Evolutionary conservation across 139 green algal species (phyloP).

Genomic region (Dunaliella primolecta): DNA sequence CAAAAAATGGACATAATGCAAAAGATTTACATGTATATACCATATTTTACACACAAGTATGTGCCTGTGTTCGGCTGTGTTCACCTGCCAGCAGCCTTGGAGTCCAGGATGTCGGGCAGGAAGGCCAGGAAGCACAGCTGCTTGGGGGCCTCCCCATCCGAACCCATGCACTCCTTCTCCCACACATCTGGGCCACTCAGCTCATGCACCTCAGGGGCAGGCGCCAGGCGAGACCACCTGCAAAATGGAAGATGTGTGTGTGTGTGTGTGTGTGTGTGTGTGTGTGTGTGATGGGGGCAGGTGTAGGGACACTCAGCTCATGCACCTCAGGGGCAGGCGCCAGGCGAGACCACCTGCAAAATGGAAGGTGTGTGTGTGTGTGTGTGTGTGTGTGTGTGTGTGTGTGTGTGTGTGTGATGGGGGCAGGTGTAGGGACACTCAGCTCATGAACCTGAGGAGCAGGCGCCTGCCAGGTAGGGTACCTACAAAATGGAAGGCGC

Average conservation of each 20-base stretch:
- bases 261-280: background rate
- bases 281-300: too few relatives aligned
- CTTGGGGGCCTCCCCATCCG: slow-evolving; percentile 35
- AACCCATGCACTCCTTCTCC: slow-evolving; percentile 53
- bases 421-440: too few relatives aligned
- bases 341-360: slow-evolving; percentile 43
- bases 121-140: slow-evolving; percentile 86
- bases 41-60: background rate
- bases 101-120: slow-evolving; percentile 90
- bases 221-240: slow-evolving; percentile 46
- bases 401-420: too few relatives aligned
- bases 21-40: background rate
- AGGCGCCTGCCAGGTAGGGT: slow-evolving; percentile 41
- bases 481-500: too few relatives aligned
- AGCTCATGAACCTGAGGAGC: slow-evolving; percentile 72
- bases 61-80: background rate
- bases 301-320: slow-evolving; percentile 70
- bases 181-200: slow-evolving; percentile 61
- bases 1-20: too few relatives aligned
- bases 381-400: background rate
- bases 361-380: slow-evolving; percentile 2
- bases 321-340: slow-evolving; percentile 61
- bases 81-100: slow-evolving; percentile 53
- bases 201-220: slow-evolving; percentile 68
- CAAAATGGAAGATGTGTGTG: too few relatives aligned